Evolutionary conservation across 495 filamentous ascomycete genomes (phyloP).

Genomic region (Talaromyces ruber): DNA sequence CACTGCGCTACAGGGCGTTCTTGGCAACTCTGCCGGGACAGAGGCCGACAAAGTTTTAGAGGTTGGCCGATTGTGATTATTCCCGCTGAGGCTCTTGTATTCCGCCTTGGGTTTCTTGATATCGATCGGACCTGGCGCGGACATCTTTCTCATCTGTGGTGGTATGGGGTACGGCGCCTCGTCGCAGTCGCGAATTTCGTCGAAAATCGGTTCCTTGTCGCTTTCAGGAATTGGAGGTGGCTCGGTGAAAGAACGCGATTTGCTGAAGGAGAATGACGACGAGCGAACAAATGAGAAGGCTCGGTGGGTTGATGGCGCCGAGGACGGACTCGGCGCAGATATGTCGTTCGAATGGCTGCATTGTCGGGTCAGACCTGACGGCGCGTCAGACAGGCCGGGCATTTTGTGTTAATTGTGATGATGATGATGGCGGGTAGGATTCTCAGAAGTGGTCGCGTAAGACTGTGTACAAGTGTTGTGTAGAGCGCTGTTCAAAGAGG

Average conservation of each 20-base stretch:
- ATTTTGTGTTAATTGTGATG: neutral
- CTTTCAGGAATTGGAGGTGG: slow-evolving; percentile 2
- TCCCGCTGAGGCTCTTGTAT: neutral
- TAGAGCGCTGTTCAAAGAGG: neutral
- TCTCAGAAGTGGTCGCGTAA: neutral
- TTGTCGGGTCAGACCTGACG: neutral
- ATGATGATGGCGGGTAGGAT: neutral
- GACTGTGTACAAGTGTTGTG: neutral
- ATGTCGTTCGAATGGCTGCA: neutral
- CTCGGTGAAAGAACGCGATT: neutral
- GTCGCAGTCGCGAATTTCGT: slow-evolving; percentile 7
- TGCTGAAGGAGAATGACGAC: slow-evolving; percentile 1
- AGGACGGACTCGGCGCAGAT: neutral
- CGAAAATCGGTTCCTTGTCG: slow-evolving; percentile 7
- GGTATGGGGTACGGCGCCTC: slow-evolving; percentile 5
- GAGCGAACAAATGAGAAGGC: slow-evolving; percentile 4
- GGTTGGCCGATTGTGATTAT: neutral
- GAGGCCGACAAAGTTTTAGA: neutral
- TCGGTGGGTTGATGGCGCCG: neutral
- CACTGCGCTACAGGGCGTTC: neutral
- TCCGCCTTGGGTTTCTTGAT: neutral
- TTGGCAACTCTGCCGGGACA: neutral
- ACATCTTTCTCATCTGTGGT: neutral
- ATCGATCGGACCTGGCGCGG: neutral
- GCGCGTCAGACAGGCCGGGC: neutral